These are phyloP conservation scores for Diaporthe vexans DNA, from an alignment of 2,329 filamentous ascomycete species.

Conservation along the genomic window DNA sequence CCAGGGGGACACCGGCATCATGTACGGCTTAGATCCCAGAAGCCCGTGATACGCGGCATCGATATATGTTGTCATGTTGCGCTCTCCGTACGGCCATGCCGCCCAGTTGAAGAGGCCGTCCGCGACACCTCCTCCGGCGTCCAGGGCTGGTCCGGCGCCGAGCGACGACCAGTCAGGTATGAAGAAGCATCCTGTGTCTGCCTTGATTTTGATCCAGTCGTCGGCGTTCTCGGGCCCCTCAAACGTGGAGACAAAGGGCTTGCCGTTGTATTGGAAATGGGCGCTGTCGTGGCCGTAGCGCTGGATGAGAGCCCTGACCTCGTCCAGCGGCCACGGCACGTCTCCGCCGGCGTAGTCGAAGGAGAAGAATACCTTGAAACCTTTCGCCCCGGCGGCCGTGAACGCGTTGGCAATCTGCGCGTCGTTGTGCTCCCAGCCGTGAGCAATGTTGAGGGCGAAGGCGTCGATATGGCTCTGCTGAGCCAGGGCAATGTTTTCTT, in stretches of 20 bases:
- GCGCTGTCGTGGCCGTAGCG: no score
- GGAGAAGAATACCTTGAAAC: conserved; percentile 56
- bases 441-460: conserved; percentile 53
- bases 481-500: conserved; percentile 51
- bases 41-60: conserved; percentile 52
- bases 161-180: conserved; percentile 62
- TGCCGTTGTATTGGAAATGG: no score
- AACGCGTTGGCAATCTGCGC: conserved; percentile 46
- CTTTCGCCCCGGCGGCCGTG: conserved; percentile 42
- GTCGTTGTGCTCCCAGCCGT: conserved; percentile 29
- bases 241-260: conserved; percentile 62
- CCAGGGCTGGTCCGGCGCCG: conserved; percentile 48
- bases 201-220: conserved; percentile 60
- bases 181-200: conserved; percentile 53
- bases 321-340: conserved; percentile 47
- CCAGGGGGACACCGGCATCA: conserved; percentile 71
- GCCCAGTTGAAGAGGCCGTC: conserved; percentile 57
- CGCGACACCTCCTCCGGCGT: conserved; percentile 38
- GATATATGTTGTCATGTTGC: conserved; percentile 48
- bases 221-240: conserved; percentile 58
- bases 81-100: conserved; percentile 52
- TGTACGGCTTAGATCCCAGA: conserved; percentile 48
- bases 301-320: conserved; percentile 44
- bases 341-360: conserved; percentile 54
- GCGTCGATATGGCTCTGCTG: conserved; percentile 54